phyloP scores from a whole-genome alignment of 2,329 filamentous ascomycete species.

The Aureobasidium subglaciale region DNA sequence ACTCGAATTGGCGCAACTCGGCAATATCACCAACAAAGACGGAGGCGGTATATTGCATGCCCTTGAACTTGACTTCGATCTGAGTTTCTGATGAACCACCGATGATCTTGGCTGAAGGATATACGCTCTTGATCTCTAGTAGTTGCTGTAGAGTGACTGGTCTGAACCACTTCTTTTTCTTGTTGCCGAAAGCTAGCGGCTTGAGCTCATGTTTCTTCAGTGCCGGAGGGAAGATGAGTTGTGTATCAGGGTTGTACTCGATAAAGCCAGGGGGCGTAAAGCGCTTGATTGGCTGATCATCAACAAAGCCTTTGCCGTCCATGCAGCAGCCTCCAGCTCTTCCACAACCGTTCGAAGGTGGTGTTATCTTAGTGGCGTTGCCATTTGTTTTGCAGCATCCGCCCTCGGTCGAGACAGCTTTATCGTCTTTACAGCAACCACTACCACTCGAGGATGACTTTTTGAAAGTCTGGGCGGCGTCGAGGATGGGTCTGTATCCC shows the following conservation, averaged over 20 bases:
- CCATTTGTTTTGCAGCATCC: conserved; percentile 42
- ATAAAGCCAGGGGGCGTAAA: conserved; percentile 90
- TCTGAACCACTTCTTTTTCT: conserved; percentile 87
- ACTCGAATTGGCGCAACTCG: conserved; percentile 73
- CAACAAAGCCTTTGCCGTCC: conserved; percentile 32
- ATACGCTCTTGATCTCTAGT: conserved; percentile 79
- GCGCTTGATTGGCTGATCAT: conserved; percentile 44
- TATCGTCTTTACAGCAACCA: conserved; percentile 23
- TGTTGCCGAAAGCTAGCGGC: conserved; percentile 85
- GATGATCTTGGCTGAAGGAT: conserved; percentile 86
- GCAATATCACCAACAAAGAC: conserved; percentile 91
- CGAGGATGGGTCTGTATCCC: conserved; percentile 86
- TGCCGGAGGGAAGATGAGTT: conserved; percentile 87
- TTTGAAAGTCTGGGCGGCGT: conserved; percentile 87
- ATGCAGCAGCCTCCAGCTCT: conserved; percentile 22
- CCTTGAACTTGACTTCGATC: conserved; percentile 98
- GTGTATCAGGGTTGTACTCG: conserved; percentile 85
- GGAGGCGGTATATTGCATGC: conserved; percentile 78
- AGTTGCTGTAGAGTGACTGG: conserved; percentile 81
- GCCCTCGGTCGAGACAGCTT: background rate
- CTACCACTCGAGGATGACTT: conserved; percentile 50
- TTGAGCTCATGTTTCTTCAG: conserved; percentile 76
- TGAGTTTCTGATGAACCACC: conserved; percentile 95
- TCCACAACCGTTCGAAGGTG: conserved; percentile 47
- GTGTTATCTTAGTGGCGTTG: conserved; percentile 27